Evolutionary conservation across 352 stramenopile genomes (phyloP).

Genomic region (Aphanomyces invadans): DNA sequence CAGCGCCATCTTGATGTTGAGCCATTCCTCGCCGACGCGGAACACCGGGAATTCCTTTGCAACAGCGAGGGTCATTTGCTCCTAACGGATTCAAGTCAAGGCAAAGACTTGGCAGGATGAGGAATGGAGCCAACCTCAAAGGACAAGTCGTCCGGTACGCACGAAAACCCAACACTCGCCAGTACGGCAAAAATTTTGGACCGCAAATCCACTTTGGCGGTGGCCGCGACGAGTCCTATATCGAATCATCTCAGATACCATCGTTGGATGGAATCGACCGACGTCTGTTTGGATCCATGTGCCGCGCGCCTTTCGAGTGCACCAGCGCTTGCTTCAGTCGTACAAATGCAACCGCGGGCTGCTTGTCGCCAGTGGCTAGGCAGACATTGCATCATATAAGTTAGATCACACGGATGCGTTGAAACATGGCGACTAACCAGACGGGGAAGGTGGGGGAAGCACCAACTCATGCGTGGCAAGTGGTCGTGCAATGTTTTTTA

Average conservation of each 20-base stretch:
- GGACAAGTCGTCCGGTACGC: conserved; percentile 8
- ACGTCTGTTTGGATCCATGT: conserved; percentile 7
- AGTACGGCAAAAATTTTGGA: conserved; percentile 64
- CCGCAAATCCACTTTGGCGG: conserved; percentile 41
- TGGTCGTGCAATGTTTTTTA: background rate
- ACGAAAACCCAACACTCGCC: conserved; percentile 50
- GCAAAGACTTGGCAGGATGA: conserved; percentile 15
- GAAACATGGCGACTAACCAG: background rate
- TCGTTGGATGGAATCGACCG: background rate
- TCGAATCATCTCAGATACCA: background rate
- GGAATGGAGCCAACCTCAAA: background rate
- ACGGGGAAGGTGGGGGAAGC: background rate
- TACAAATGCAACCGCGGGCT: conserved; percentile 57
- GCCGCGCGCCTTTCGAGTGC: conserved; percentile 12
- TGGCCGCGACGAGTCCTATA: conserved; percentile 2
- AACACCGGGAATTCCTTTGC: conserved; percentile 67
- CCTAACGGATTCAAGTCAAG: no score
- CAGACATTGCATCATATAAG: background rate
- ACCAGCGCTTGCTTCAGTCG: conserved; percentile 56
- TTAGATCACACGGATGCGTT: background rate
- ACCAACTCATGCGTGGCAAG: background rate
- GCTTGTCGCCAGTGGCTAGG: conserved; percentile 14
- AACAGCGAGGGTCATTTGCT: conserved; percentile 62
- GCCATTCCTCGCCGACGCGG: conserved; percentile 62
- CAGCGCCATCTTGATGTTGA: conserved; percentile 53